Base-by-base conservation (phyloP, 345 rosid genomes). In the Salix viminalis region DNA sequence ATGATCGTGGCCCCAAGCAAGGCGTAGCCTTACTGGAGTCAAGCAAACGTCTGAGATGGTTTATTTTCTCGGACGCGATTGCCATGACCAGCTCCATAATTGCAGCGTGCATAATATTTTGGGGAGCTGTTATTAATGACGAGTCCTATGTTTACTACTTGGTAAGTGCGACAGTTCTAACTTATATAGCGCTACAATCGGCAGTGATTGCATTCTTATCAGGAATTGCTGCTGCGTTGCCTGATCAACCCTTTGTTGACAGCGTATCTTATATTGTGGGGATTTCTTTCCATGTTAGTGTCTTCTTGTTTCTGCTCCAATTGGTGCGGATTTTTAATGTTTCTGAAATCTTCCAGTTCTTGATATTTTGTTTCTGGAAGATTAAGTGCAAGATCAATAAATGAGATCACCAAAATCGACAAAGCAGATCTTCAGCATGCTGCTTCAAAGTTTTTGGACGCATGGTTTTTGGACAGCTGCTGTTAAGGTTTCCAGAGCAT, bases 31-130 rank as follows among this genome's bases (percentile, higher is more conserved):
- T 67, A 6, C 70, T 67, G 14, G 42, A 67, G 12, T 67, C 44
- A 67, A 67, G 70, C 44, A 5, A 0, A 9, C 14, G 7, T 21
- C 21, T 67, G 46, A 67, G 6, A 67, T 67, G 39, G 39, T 67
- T 67, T 12, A 21, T 67, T 67, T 16, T 18, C 44, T 13, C 70
- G 13, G 70, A 67, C 44, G 37, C 42, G 13, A 67, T 67, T 67
- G 70, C 70, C 70, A 67, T 67, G 70, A 37, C 26, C 41, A 30
- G 70, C 70, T 67, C 70, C 23, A 36, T 67, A 67, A n/a, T n/a
- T 21, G 70, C 70, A 67, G 70, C 70, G 7, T 67, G 70, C 70
- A 19, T 67, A 37, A 32, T 34, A 34, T 67, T 67, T 21, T 67
- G 46, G 70, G 70, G 70, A 32, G 70, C 24, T 32, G 2, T 67